phyloP scores from a whole-genome alignment of 306 rosid genomes.

The Lablab purpureus region DNA sequence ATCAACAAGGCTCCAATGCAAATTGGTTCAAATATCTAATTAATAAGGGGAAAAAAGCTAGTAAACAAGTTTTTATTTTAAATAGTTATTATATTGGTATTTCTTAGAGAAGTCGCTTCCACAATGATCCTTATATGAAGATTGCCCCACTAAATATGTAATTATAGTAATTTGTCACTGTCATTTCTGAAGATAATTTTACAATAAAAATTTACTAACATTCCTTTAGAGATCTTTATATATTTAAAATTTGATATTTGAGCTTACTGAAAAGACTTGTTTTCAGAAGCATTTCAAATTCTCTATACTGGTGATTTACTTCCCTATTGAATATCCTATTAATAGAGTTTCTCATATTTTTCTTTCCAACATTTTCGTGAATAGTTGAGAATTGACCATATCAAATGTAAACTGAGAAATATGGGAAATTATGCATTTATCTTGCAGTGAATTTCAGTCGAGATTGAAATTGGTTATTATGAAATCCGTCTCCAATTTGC shows the following conservation, averaged over 20 bases:
- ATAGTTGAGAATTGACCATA: neutral
- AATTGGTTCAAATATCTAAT: slow-evolving; percentile 53
- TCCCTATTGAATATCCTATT: neutral
- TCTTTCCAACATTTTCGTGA: slow-evolving; percentile 6
- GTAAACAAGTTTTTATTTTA: slow-evolving; percentile 30
- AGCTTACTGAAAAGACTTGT: slow-evolving; percentile 6
- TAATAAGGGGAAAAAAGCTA: slow-evolving; percentile 40
- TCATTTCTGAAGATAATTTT: slow-evolving; percentile 18
- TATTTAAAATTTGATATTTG: neutral
- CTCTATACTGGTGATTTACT: neutral
- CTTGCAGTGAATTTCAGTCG: slow-evolving; percentile 10
- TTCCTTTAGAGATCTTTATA: neutral
- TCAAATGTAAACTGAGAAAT: slow-evolving; percentile 6
- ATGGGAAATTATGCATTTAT: slow-evolving; percentile 12
- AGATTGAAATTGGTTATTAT: neutral
- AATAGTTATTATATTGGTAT: neutral
- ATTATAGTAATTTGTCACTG: neutral
- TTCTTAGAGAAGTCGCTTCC: slow-evolving; percentile 28
- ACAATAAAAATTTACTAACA: neutral
- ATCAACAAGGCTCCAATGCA: slow-evolving; percentile 37
- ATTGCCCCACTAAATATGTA: neutral
- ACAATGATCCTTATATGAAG: slow-evolving; percentile 33
- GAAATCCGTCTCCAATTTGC: neutral
- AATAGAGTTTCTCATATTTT: slow-evolving; percentile 19
- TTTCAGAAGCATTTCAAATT: slow-evolving; percentile 33